Evolutionary conservation across 2,329 filamentous ascomycete species (phyloP), one percentile per base, ranked within the genome.

Genomic region (Microdochium paspali): DNA sequence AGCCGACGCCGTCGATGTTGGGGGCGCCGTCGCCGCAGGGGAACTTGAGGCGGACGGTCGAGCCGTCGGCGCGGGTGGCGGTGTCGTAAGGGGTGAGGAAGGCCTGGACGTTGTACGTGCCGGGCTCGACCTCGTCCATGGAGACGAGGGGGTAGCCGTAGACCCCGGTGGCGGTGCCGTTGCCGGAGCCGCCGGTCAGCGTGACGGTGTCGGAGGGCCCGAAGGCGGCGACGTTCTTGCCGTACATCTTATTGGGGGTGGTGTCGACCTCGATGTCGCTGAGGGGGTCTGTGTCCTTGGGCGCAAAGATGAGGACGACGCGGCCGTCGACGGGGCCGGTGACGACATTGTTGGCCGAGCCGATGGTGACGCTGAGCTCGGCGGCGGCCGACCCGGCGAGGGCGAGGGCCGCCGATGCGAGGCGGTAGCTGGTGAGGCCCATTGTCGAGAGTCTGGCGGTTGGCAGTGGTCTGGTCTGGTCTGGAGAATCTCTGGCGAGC

Each of bases 221-320:
- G 35, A 56, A 55, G 1, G 28, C 24, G 31, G 51, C 54, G 49
- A 55, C 52, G 32, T 56, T 53, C 48, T 46, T 55, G 25, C 54
- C 54, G 30, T 54, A 54, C 49, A 56, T 53, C 46, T 56, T 49
- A 30, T 56, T 55, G 10, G 54, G 54, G 12, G 35, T 3, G 15
- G 51, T 49, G 9, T 49, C 51, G 21, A 56, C 54, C n/a, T 55
- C 53, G 1, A 48, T 56, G 24, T 55, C 54, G 10, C 52, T 50
- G 10, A 56, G 53, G 5, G 54, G 54, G 44, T 56, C 53, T 12
- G 49, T 53, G 24, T 51, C 54, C 48, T 49, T 51, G 9, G 54
- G 54, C n/a, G 54, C 54, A 24, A 56, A 56, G 47, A 56, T 54
- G 35, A 56, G 49, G n/a, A 56, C 51, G 23, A 56, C 50, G n/a